Percentiles rank a stretch among this genome's conserved stretches.
phyloP scores from a whole-genome alignment of 768 basidiomycete genomes.

The Podaxis sp. region DNA sequence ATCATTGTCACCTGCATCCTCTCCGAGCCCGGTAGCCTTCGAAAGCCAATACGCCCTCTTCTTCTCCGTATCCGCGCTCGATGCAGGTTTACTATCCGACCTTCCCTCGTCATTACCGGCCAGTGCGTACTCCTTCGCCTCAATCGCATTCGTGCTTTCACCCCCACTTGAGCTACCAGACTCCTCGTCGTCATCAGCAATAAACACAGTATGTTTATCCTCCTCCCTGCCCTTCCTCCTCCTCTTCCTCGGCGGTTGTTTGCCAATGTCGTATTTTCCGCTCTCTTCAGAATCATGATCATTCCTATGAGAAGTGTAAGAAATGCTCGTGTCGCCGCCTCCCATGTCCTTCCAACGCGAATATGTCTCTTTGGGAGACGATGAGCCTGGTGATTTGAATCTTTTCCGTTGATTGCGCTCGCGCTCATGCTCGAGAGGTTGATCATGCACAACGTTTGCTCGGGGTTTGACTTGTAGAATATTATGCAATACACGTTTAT shows the following conservation, averaged over 20 bases:
- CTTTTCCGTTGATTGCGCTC: background rate
- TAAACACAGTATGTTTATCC: conserved; percentile 47
- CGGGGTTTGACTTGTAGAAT: conserved; percentile 47
- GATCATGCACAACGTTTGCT: conserved; percentile 17
- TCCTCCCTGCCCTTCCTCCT: conserved; percentile 39
- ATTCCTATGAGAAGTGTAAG: conserved; percentile 8
- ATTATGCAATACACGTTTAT: conserved; percentile 56
- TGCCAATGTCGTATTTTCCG: conserved; percentile 57
- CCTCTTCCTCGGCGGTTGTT: conserved; percentile 48
- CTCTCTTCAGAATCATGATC: conserved; percentile 40
- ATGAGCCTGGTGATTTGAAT: background rate
- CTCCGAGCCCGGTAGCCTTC: conserved; percentile 40
- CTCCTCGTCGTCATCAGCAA: conserved; percentile 46
- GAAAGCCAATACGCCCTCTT: conserved; percentile 60
- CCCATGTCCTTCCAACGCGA: conserved; percentile 12
- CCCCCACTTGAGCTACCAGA: conserved; percentile 21
- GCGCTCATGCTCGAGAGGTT: background rate
- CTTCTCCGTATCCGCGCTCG: conserved; percentile 23
- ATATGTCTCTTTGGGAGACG: background rate
- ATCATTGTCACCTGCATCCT: conserved; percentile 21
- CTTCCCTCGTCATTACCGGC: conserved; percentile 13
- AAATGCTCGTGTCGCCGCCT: conserved; percentile 6
- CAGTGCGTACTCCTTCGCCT: conserved; percentile 25
- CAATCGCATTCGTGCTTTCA: conserved; percentile 20
- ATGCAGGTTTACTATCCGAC: conserved; percentile 8